These are phyloP conservation scores for Hansenula sp. DNA, from an alignment of 1,139 yeast genomes.

Conservation along the genomic window DNA sequence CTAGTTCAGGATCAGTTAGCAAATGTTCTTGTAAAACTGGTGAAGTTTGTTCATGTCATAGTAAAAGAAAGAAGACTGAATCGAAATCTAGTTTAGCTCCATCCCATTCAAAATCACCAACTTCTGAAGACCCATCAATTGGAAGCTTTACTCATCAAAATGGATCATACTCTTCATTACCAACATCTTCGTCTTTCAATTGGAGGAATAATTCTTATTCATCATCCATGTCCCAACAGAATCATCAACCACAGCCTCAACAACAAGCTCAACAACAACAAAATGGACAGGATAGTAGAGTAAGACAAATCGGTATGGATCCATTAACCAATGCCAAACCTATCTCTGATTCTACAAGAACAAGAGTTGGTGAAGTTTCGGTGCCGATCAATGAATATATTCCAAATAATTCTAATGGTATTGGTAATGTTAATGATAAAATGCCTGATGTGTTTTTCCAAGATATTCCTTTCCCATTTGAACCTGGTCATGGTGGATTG, in stretches of 20 bases:
- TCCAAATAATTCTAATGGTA: conserved; percentile 27
- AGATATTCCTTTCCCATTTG: conserved; percentile 29
- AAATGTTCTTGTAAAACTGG: conserved; percentile 55
- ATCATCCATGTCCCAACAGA: not conserved
- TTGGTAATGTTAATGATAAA: conserved; percentile 27
- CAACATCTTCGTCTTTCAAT: not conserved
- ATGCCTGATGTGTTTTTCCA: conserved; percentile 23
- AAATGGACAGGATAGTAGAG: conserved; percentile 14
- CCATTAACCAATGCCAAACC: conserved; percentile 25
- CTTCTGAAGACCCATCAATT: not conserved
- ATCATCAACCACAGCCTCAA: conserved; percentile 1
- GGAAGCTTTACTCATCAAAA: not conserved
- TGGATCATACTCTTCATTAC: not conserved
- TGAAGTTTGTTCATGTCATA: conserved; percentile 58
- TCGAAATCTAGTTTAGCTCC: not conserved
- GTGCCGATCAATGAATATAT: conserved; percentile 43
- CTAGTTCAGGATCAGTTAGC: conserved; percentile 35
- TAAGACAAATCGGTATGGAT: conserved; percentile 25
- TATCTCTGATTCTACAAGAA: conserved; percentile 23
- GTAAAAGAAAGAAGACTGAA: conserved; percentile 27
- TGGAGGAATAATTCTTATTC: not conserved
- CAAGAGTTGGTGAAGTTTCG: conserved; percentile 40
- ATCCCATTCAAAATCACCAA: not conserved
- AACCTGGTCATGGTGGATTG: conserved; percentile 33
- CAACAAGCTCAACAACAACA: conserved; percentile 6